Conservation (phyloP, 306 rosid genomes). For the Castanopsis chinensis region DNA sequence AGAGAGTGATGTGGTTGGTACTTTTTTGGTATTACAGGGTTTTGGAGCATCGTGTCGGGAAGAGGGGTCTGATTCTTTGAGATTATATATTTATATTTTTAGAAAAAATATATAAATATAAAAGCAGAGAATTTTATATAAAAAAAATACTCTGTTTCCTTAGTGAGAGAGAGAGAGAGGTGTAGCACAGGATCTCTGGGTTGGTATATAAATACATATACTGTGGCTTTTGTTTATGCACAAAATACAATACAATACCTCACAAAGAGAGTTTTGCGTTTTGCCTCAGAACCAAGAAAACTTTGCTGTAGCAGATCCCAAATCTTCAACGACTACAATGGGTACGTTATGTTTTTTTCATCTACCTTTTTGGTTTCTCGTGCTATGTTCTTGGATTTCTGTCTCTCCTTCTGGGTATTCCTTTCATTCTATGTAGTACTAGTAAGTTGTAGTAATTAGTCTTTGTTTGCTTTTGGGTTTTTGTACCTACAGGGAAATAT, state of each 20-base stretch:
- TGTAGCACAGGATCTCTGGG: slow-evolving; percentile 35
- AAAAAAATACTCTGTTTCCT: slow-evolving; percentile 33
- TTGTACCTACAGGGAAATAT: neutral
- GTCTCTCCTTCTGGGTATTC: slow-evolving; percentile 27
- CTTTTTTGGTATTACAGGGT: slow-evolving; percentile 66
- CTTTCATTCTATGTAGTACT: neutral
- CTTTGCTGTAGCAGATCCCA: slow-evolving; percentile 33
- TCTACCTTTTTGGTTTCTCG: slow-evolving; percentile 12
- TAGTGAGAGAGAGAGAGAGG: slow-evolving; percentile 30
- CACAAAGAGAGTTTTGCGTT: slow-evolving; percentile 17
- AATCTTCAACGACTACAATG: slow-evolving; percentile 46
- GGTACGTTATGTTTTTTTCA: slow-evolving; percentile 37
- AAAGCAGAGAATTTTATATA: slow-evolving; percentile 6
- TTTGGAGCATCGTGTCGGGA: slow-evolving; percentile 94
- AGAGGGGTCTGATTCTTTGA: slow-evolving; percentile 30
- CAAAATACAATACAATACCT: neutral
- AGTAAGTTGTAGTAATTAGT: neutral
- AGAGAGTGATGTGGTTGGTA: slow-evolving; percentile 23
- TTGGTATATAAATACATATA: neutral
- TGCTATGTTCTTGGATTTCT: slow-evolving; percentile 32
- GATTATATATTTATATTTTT: neutral
- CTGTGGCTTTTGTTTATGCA: slow-evolving; percentile 11
- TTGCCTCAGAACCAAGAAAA: slow-evolving; percentile 27
- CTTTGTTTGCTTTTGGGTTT: neutral
- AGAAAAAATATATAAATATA: neutral